Evolutionary conservation across 169 alveolate species (phyloP).

Genomic region (Sarcocystis neurona): DNA sequence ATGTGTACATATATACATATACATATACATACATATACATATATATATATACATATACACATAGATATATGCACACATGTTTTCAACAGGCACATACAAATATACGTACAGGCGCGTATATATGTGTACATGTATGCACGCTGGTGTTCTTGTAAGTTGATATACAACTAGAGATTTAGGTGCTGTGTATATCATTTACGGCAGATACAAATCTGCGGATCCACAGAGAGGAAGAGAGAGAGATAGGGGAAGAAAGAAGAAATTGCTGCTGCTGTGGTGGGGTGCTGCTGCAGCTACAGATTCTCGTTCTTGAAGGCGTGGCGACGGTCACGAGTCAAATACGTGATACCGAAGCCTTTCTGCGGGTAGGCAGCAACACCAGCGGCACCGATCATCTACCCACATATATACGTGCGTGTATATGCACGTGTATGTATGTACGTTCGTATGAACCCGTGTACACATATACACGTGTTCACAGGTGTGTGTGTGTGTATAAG

Average conservation of each 20-base stretch:
- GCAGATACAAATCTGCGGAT: no score
- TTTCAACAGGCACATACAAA: not conserved
- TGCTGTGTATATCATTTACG: no score
- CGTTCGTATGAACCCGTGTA: not conserved
- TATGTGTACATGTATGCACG: not conserved
- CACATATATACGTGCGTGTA: not conserved
- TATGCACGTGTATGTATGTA: not conserved
- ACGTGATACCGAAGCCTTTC: not conserved
- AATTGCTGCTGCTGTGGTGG: no score
- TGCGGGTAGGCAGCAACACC: not conserved
- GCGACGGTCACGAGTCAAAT: not conserved
- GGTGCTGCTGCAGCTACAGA: not conserved
- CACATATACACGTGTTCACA: not conserved
- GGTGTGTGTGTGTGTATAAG: not conserved
- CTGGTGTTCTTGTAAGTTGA: not conserved
- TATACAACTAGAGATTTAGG: not conserved
- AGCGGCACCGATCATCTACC: no score
- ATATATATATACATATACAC: not conserved
- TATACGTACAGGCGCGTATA: not conserved
- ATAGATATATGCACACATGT: not conserved
- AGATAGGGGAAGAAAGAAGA: no score
- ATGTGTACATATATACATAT: not conserved
- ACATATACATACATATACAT: not conserved
- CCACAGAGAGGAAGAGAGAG: no score
- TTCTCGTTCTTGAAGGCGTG: constrained; percentile 24